These are phyloP conservation scores for Fusarium circinatum DNA, from an alignment of 2,329 filamentous ascomycete species.

Conservation along the genomic window DNA sequence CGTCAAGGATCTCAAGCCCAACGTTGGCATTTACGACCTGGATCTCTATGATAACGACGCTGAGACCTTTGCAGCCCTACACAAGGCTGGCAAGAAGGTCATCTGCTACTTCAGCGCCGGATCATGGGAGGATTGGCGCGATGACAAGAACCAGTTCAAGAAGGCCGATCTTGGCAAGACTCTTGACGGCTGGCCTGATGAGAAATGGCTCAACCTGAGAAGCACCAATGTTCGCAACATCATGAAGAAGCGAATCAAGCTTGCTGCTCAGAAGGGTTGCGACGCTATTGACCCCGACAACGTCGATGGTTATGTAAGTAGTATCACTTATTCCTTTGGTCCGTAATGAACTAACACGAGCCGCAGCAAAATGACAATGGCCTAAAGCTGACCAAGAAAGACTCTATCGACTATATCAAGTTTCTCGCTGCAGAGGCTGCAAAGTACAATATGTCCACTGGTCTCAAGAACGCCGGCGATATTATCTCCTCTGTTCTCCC, in stretches of 20 bases:
- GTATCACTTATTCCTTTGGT: not conserved
- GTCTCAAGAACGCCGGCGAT: constrained; percentile 74
- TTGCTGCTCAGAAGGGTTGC: constrained; percentile 71
- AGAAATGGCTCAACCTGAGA: constrained; percentile 72
- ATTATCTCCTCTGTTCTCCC: constrained; percentile 63
- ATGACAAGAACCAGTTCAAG: constrained; percentile 66
- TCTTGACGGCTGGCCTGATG: constrained; percentile 72
- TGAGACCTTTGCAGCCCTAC: constrained; percentile 62
- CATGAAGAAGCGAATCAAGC: constrained; percentile 69
- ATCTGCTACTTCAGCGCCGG: constrained; percentile 83
- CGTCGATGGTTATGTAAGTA: constrained; percentile 70
- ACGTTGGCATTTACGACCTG: constrained; percentile 62
- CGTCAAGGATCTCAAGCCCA: constrained; percentile 46
- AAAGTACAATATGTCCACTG: constrained; percentile 66
- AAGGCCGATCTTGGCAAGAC: constrained; percentile 65
- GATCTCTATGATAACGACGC: constrained; percentile 65
- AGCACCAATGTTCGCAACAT: constrained; percentile 69
- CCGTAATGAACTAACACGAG: not conserved
- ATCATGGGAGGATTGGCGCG: constrained; percentile 71
- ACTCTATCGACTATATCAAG: constrained; percentile 67
- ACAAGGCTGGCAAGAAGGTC: constrained; percentile 66
- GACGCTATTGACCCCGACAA: constrained; percentile 79
- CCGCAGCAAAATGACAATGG: constrained; percentile 68
- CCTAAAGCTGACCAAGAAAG: constrained; percentile 64
- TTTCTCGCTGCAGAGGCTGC: constrained; percentile 68